Conservation (phyloP, 768 basidiomycete species). For the Ramaria rubella region DNA sequence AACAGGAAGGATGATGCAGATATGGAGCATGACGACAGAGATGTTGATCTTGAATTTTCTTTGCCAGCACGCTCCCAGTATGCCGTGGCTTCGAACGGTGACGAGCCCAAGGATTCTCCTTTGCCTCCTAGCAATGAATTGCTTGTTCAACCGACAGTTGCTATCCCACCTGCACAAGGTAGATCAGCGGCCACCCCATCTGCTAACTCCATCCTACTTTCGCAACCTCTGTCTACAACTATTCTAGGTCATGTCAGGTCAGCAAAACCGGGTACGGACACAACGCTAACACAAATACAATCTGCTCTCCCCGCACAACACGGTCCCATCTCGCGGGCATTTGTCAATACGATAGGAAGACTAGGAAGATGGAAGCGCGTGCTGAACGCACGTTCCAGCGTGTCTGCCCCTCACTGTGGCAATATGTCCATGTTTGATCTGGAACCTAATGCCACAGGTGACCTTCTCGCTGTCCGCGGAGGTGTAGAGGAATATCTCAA, state of each 20-base stretch:
- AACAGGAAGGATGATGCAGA: not conserved
- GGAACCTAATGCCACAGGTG: constrained; percentile 52
- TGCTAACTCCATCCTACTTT: constrained; percentile 49
- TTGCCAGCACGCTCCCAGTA: constrained; percentile 37
- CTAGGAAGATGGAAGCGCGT: constrained; percentile 80
- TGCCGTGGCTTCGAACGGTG: not conserved
- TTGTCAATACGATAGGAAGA: constrained; percentile 77
- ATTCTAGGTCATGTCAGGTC: constrained; percentile 30
- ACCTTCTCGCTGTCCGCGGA: constrained; percentile 53
- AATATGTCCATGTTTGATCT: constrained; percentile 68
- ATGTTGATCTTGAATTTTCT: constrained; percentile 73
- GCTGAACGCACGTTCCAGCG: constrained; percentile 25
- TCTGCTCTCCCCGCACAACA: constrained; percentile 48
- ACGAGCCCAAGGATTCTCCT: not conserved
- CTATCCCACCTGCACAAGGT: not conserved
- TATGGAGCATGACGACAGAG: constrained; percentile 51
- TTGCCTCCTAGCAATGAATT: not conserved
- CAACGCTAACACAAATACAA: constrained; percentile 35
- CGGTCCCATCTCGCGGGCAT: constrained; percentile 61
- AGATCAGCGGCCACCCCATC: constrained; percentile 31
- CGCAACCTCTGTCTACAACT: constrained; percentile 52
- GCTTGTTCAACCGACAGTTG: not conserved
- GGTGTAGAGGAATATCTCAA: constrained; percentile 64
- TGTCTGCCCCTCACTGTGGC: constrained; percentile 18
- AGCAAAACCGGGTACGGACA: constrained; percentile 31